phyloP scores from a whole-genome alignment of 192 early-diverging fungal genomes.

The Chytriomyces confervae region DNA sequence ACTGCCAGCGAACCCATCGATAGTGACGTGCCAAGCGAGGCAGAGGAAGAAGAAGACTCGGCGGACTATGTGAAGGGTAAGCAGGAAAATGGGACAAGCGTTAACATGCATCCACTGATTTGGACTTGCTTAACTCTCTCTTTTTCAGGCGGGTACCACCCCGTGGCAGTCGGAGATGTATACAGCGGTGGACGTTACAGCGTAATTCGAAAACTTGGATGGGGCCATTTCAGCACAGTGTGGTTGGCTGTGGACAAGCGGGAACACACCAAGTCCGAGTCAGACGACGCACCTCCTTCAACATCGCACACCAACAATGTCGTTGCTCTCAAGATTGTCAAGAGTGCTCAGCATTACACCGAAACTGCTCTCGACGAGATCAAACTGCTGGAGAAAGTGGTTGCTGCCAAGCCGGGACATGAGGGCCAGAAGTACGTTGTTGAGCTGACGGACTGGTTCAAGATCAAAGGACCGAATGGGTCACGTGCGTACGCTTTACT shows the following conservation, averaged over 20 bases:
- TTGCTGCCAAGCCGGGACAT: slow-evolving; percentile 63
- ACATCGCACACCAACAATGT: slow-evolving; percentile 48
- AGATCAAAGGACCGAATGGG: slow-evolving; percentile 86
- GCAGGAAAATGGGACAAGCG: neutral
- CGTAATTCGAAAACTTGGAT: slow-evolving; percentile 93
- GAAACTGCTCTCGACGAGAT: slow-evolving; percentile 97
- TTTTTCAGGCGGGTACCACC: slow-evolving; percentile 84
- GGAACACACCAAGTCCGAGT: neutral
- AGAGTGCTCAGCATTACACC: slow-evolving; percentile 93
- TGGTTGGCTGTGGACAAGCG: slow-evolving; percentile 74
- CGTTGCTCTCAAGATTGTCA: slow-evolving; percentile 97
- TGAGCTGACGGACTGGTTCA: slow-evolving; percentile 91
- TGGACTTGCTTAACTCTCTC: neutral
- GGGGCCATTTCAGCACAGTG: slow-evolving; percentile 99
- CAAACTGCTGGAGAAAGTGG: slow-evolving; percentile 84
- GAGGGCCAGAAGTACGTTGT: slow-evolving; percentile 75
- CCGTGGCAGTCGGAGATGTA: slow-evolving; percentile 79
- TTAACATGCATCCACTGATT: neutral
- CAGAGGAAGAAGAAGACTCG: slow-evolving; percentile 81
- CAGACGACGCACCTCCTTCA: neutral
- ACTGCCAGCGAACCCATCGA: slow-evolving; percentile 19
- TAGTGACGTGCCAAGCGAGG: slow-evolving; percentile 1
- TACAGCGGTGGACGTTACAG: slow-evolving; percentile 78
- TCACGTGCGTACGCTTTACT: slow-evolving; percentile 46
- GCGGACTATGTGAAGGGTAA: slow-evolving; percentile 85